These are phyloP conservation scores for Solanum pennellii DNA, from an alignment of 257 asterid genomes.

Conservation along the genomic window DNA sequence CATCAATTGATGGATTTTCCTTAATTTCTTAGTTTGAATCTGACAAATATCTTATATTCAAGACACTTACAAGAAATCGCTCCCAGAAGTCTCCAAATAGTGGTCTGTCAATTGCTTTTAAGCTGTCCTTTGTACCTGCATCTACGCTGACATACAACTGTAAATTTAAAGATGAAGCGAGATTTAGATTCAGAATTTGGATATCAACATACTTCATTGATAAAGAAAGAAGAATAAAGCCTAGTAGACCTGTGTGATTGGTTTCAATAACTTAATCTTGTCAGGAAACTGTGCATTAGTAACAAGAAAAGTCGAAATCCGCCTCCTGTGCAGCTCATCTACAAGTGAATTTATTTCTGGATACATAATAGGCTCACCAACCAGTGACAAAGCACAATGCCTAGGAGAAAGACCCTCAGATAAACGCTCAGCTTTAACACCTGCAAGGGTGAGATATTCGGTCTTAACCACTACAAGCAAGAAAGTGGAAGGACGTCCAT, in stretches of 20 bases:
- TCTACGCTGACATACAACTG: constrained; percentile 98
- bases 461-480: not conserved
- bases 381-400: constrained; percentile 97
- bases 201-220: not conserved
- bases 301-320: constrained; percentile 90
- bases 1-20: not conserved
- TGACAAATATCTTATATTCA: not conserved
- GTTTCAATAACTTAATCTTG: constrained; percentile 53
- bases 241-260: constrained; percentile 73
- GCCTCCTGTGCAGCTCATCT: constrained; percentile 78
- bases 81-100: constrained; percentile 98
- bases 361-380: constrained; percentile 98
- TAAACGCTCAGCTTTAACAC: constrained; percentile 80
- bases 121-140: constrained; percentile 95
- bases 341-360: constrained; percentile 87
- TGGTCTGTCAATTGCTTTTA: constrained; percentile 97
- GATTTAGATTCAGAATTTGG: not conserved
- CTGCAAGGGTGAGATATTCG: constrained; percentile 28
- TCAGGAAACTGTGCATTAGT: constrained; percentile 99
- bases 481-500: not conserved
- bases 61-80: constrained; percentile 69
- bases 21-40: not conserved
- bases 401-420: constrained; percentile 91
- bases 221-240: not conserved
- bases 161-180: constrained; percentile 11